Evolutionary conservation across 2,329 filamentous ascomycete genomes (phyloP).

Genomic region (Conoideocrella luteorostrata): DNA sequence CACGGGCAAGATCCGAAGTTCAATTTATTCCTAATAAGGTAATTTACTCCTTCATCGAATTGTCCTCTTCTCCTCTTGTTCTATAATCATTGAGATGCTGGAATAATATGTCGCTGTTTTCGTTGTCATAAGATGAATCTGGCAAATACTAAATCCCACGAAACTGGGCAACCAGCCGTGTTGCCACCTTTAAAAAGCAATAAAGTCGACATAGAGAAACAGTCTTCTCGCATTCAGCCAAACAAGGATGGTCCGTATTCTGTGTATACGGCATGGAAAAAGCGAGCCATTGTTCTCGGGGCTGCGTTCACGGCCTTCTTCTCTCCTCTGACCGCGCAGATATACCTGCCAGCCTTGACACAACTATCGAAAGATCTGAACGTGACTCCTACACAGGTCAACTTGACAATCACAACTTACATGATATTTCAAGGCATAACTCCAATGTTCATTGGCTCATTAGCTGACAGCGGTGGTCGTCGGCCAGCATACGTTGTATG

Average conservation of each 20-base stretch:
- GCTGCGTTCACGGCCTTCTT: constrained; percentile 35
- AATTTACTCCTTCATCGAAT: too few relatives aligned
- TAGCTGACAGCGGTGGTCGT: constrained; percentile 49
- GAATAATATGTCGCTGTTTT: too few relatives aligned
- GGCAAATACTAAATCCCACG: background rate
- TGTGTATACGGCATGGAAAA: constrained; percentile 32
- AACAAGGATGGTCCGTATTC: constrained; percentile 24
- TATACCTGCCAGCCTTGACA: constrained; percentile 49
- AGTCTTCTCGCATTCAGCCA: constrained; percentile 4
- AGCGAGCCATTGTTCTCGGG: constrained; percentile 33
- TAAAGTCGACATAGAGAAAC: constrained; percentile 12
- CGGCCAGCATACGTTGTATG: constrained; percentile 47
- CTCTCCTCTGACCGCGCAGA: constrained; percentile 41
- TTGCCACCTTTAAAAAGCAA: background rate
- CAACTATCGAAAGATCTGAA: constrained; percentile 40
- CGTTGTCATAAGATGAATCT: too few relatives aligned
- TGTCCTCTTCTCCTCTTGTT: too few relatives aligned
- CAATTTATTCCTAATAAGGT: background rate
- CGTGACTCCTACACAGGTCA: constrained; percentile 36
- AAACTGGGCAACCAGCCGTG: background rate
- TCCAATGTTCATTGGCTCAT: constrained; percentile 49
- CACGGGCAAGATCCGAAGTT: background rate
- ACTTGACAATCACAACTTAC: constrained; percentile 48
- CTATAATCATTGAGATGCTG: too few relatives aligned
- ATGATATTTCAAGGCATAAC: constrained; percentile 56